Evolutionary conservation across 176 grass and related monocot species (phyloP).

Genomic region (Zizania latifolia): DNA sequence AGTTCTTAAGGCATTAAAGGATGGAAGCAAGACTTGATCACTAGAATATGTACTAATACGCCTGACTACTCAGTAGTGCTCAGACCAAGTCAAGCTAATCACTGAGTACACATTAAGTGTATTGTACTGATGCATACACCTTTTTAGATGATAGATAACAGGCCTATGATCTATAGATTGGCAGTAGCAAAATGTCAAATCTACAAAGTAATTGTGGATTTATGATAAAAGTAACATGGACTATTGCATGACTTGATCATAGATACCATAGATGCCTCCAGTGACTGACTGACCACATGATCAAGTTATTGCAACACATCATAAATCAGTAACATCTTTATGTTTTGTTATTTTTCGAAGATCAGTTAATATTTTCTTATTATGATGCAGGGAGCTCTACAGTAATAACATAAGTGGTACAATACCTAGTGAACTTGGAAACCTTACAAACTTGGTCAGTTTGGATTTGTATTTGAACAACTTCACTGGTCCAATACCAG

Average conservation of each 20-base stretch:
- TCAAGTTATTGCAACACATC: background rate
- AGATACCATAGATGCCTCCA: background rate
- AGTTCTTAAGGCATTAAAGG: background rate
- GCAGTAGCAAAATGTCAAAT: background rate
- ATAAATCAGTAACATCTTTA: background rate
- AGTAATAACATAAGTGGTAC: slow-evolving; percentile 89
- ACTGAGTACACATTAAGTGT: background rate
- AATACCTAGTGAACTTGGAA: slow-evolving; percentile 75
- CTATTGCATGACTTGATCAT: background rate
- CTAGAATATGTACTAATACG: background rate
- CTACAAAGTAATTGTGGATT: background rate
- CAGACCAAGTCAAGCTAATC: background rate
- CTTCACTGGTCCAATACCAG: slow-evolving; percentile 70
- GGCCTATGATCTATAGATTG: background rate
- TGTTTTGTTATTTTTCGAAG: background rate
- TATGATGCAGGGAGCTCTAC: slow-evolving; percentile 66
- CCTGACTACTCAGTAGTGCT: background rate
- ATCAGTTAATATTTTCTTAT: slow-evolving; percentile 26
- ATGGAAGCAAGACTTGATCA: background rate
- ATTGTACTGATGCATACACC: background rate
- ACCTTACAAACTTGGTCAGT: slow-evolving; percentile 84
- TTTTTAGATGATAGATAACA: background rate
- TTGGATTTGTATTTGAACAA: slow-evolving; percentile 91
- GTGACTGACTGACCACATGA: background rate
- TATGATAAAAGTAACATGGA: background rate